phyloP scores from a whole-genome alignment of 805 yeast genomes.

The Hanseniaspora guilliermondii region DNA sequence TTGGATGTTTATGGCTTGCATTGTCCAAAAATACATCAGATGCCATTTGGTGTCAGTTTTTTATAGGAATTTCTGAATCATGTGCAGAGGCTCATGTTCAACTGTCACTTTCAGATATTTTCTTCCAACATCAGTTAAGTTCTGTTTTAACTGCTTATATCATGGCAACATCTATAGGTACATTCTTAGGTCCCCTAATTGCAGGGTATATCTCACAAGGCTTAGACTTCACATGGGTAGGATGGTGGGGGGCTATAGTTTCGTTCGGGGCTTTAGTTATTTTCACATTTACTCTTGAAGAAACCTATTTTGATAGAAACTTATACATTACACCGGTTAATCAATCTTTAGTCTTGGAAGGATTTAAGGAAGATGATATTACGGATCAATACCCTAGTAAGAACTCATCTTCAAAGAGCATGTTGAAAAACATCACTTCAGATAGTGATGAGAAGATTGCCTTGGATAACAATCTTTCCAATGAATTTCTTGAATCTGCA shows the following conservation, averaged over 20 bases:
- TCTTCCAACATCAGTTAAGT: slow-evolving; percentile 66
- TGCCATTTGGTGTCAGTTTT: slow-evolving; percentile 64
- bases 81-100: slow-evolving; percentile 65
- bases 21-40: slow-evolving; percentile 41
- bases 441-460: neutral
- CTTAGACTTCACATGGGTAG: slow-evolving; percentile 65
- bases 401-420: neutral
- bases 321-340: slow-evolving; percentile 29
- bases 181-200: slow-evolving; percentile 66
- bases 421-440: neutral
- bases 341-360: slow-evolving; percentile 14
- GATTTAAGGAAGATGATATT: neutral
- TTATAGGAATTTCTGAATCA: slow-evolving; percentile 67
- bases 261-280: slow-evolving; percentile 47
- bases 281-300: slow-evolving; percentile 52
- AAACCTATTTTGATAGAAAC: slow-evolving; percentile 51
- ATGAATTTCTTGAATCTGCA: neutral
- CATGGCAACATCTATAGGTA: slow-evolving; percentile 61
- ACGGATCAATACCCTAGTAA: neutral
- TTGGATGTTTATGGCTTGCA: slow-evolving; percentile 65
- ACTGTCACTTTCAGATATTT: slow-evolving; percentile 58
- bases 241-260: slow-evolving; percentile 54
- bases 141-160: slow-evolving; percentile 61
- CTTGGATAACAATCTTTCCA: neutral
- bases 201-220: slow-evolving; percentile 56